These are phyloP conservation scores for Crithidia fasciculata DNA, from an alignment of 208 protist species.

Conservation along the genomic window DNA sequence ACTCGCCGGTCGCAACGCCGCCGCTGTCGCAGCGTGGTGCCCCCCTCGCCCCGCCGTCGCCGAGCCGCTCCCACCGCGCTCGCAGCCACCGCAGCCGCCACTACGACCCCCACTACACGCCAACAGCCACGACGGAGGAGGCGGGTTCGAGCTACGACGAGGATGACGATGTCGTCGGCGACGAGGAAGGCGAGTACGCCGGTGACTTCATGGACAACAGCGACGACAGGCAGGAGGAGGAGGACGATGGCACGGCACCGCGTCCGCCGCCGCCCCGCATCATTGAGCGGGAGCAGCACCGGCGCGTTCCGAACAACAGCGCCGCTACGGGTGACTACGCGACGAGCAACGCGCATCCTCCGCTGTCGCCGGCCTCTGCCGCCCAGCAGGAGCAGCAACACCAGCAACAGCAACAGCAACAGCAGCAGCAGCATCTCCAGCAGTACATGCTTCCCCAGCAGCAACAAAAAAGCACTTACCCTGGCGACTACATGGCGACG, in stretches of 20 bases:
- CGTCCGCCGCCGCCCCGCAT: constrained; percentile 68
- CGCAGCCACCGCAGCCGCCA: constrained; percentile 32
- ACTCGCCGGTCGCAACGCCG: constrained; percentile 33
- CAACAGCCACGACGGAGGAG: constrained; percentile 85
- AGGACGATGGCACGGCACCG: constrained; percentile 11
- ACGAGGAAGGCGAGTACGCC: constrained; percentile 25
- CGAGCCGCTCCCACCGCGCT: constrained; percentile 42
- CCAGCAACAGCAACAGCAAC: constrained; percentile 18
- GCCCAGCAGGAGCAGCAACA: not conserved
- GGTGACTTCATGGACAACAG: constrained; percentile 31
- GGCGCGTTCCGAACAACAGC: constrained; percentile 33
- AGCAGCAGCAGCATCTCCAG: not conserved
- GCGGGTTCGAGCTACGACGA: constrained; percentile 63
- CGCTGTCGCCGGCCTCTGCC: not conserved
- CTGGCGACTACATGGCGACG: constrained; percentile 2
- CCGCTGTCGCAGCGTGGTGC: constrained; percentile 21
- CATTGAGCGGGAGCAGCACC: constrained; percentile 87
- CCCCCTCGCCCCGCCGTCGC: constrained; percentile 30
- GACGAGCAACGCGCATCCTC: constrained; percentile 3
- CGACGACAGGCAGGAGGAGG: constrained; percentile 11
- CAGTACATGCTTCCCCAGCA: not conserved
- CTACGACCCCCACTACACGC: constrained; percentile 31
- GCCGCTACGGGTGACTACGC: constrained; percentile 21
- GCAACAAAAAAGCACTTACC: constrained; percentile 14
- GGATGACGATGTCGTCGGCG: constrained; percentile 17